Evolutionary conservation across 805 yeast species (phyloP).

Genomic region (Tetrapisispora nanseiensis): DNA sequence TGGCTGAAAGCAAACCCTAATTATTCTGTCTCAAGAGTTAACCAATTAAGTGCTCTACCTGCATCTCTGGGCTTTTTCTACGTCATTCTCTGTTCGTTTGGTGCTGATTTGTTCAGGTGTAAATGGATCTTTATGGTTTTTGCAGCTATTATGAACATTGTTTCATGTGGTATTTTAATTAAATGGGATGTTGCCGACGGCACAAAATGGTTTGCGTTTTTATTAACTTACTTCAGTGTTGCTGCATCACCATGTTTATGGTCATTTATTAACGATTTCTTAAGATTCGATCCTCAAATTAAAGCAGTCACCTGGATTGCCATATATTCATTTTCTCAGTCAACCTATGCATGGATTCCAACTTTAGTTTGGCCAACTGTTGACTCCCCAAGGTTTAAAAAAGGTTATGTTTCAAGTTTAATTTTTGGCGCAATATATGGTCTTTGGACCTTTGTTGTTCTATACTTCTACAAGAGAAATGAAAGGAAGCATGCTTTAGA

Average conservation of each 20-base stretch:
- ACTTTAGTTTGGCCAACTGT: conserved; percentile 44
- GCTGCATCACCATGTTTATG: conserved; percentile 54
- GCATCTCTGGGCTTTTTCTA: conserved; percentile 51
- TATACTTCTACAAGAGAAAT: conserved; percentile 44
- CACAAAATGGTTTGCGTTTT: conserved; percentile 60
- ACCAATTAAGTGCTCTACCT: conserved; percentile 44
- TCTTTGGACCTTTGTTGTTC: conserved; percentile 42
- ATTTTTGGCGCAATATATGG: conserved; percentile 37
- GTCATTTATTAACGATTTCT: conserved; percentile 48
- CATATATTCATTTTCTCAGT: conserved; percentile 48
- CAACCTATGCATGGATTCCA: conserved; percentile 51
- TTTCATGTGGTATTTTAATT: conserved; percentile 46
- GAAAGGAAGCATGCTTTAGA: conserved; percentile 38
- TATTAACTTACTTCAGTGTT: conserved; percentile 51
- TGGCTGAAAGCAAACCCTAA: conserved; percentile 48
- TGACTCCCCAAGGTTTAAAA: conserved; percentile 46
- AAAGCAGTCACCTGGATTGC: conserved; percentile 49
- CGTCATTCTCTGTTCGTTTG: conserved; percentile 37
- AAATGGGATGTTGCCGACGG: conserved; percentile 47
- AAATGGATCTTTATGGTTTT: conserved; percentile 46
- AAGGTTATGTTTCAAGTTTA: conserved; percentile 46
- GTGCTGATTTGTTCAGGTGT: conserved; percentile 41
- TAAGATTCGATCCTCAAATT: conserved; percentile 46
- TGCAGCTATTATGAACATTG: conserved; percentile 43
- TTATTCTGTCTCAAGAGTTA: conserved; percentile 36